Base-by-base conservation (phyloP, 1,284 basidiomycete genomes). In the Rhodotorula sp. region DNA sequence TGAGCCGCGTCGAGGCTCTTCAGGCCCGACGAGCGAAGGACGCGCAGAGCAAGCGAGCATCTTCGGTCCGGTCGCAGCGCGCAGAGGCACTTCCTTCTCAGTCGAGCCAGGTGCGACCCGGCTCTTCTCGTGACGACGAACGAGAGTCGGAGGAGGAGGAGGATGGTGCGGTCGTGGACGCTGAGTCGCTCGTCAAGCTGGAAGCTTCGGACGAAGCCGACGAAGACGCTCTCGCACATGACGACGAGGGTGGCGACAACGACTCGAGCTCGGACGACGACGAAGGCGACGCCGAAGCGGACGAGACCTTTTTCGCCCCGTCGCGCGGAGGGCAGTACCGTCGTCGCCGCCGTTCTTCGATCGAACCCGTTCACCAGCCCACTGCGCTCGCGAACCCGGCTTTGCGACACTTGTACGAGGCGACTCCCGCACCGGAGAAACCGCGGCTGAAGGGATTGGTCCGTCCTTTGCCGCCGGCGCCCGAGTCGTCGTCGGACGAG, bases 1-100 rank as follows among this genome's bases (percentile, higher is more conserved):
- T 70, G 21, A 39, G 68, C 18, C 73, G 77, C 46, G 73, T 78
- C 43, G 57, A 75, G 29, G 77, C 77, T 23, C 67, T 78, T 52
- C 69, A 72, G 52, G 69, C 68, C 8, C 69, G 77, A 6, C 70
- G 76, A 18, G 67, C 67, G n/a, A 74, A 72, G 49, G 70, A 72
- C 51, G 59, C 52, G 15, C 58, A 64, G 10, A 18, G 52, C 10
- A 21, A 34, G 12, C 65, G 63, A 29, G 31, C 60, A 47, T 26
- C 63, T 23, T 57, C 46, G 14, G 31, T 49, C n/a, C 15, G 1
- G 31, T 43, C 51, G 14, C 23, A 6, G 26, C 39, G 0, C 6
- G 34, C 15, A 47, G 43, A 6, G 39, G 56, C 14, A 7, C 31
- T 39, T 39, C 34, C 34, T 39, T 56, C n/a, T 31, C 54, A 18